These are phyloP conservation scores for Solanum paucissectum DNA, from an alignment of 257 asterid species.

Conservation along the genomic window DNA sequence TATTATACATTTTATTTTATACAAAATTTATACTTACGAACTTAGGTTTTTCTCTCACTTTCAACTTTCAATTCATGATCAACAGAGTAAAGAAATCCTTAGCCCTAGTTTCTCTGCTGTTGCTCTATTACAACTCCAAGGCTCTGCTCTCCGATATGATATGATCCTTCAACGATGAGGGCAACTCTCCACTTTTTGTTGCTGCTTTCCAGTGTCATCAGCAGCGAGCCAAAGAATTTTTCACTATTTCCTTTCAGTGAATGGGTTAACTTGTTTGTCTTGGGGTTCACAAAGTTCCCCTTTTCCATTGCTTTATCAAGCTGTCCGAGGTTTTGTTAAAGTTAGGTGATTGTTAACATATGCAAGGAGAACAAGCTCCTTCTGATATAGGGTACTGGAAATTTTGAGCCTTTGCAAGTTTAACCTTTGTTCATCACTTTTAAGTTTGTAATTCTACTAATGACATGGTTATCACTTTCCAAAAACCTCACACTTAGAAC, in stretches of 20 bases:
- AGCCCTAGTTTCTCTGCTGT: neutral
- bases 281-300: neutral
- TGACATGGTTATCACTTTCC: neutral
- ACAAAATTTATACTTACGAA: neutral
- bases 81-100: neutral
- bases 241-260: neutral
- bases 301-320: neutral
- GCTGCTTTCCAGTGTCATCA: neutral
- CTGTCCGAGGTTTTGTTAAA: neutral
- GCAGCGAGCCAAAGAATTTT: neutral
- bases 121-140: neutral
- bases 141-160: neutral
- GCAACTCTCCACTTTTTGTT: neutral
- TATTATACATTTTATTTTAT: neutral
- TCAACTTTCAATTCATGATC: neutral
- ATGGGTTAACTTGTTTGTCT: neutral
- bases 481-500: neutral
- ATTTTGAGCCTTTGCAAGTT: conserved; percentile 28
- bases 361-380: conserved; percentile 82
- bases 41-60: neutral
- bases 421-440: neutral
- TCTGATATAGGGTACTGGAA: conserved; percentile 66
- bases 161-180: neutral
- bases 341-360: neutral
- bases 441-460: neutral